phyloP scores from a whole-genome alignment of 2,329 filamentous ascomycete genomes.

The Lecanicillium sp. region DNA sequence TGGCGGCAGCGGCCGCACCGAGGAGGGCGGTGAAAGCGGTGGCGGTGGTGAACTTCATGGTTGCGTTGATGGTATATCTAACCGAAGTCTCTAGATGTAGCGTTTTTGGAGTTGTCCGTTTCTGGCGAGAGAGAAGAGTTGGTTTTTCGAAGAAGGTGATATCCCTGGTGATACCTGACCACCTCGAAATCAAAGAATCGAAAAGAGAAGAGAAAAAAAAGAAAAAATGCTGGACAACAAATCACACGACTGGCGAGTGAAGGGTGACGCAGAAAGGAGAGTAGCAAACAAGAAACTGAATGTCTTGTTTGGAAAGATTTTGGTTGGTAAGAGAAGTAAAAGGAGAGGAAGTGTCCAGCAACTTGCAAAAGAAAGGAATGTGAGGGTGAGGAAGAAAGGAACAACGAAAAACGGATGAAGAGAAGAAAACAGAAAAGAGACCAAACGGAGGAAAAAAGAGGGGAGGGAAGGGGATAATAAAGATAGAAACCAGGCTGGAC shows the following conservation, averaged over 20 bases:
- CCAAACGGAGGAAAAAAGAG: not conserved
- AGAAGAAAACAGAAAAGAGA: not conserved
- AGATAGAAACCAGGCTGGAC: not conserved
- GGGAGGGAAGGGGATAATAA: not conserved
- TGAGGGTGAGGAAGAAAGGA: not conserved
- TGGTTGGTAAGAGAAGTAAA: not conserved
- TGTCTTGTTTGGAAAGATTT: not conserved
- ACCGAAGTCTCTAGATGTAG: not conserved
- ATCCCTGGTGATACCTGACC: constrained; percentile 11
- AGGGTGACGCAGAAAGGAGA: constrained; percentile 13
- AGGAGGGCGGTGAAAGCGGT: constrained; percentile 33
- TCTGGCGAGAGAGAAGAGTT: not conserved
- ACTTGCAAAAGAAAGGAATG: constrained; percentile 6
- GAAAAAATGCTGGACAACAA: constrained; percentile 7
- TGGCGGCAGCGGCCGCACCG: constrained; percentile 33
- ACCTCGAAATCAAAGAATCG: not conserved
- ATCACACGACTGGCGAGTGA: constrained; percentile 14
- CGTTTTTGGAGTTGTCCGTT: not conserved
- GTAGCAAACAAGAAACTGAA: constrained; percentile 7
- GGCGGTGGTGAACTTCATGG: constrained; percentile 31
- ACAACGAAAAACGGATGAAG: not conserved
- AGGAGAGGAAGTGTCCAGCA: constrained; percentile 15
- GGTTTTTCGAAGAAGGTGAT: not conserved
- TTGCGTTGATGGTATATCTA: constrained; percentile 7
- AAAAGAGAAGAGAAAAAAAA: not conserved